Conservation (phyloP, 2,329 filamentous ascomycete species). For the Escovopsis sp. region DNA sequence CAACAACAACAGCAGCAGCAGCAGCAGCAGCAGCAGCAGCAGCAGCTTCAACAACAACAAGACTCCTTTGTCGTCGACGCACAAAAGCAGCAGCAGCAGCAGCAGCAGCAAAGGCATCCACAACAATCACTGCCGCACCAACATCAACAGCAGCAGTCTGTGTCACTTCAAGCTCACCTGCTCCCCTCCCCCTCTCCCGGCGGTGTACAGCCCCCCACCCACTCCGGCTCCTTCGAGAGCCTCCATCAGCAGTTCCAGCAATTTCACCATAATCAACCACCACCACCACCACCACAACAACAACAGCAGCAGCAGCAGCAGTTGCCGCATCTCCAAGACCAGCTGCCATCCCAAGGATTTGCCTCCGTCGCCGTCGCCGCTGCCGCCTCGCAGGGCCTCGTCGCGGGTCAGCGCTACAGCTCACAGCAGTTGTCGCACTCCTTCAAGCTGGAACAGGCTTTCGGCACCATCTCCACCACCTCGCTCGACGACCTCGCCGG, state of each 20-base stretch:
- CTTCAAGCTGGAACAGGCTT: conserved; percentile 16
- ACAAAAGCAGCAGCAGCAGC: conserved; percentile 10
- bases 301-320: conserved; percentile 15
- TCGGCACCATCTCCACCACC: conserved; percentile 15
- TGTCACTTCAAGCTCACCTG: conserved; percentile 12
- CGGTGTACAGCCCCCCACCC: conserved; percentile 13
- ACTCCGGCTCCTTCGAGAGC: conserved; percentile 16
- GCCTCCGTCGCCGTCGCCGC: conserved; percentile 26
- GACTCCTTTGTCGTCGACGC: no score
- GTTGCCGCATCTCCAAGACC: conserved; percentile 12
- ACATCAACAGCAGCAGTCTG: conserved; percentile 15
- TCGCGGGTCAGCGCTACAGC: conserved; percentile 36
- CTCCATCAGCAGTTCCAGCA: conserved; percentile 19
- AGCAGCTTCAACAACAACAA: conserved; percentile 13
- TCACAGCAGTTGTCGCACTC: conserved; percentile 17
- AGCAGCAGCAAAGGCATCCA: conserved; percentile 5
- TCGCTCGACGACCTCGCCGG: conserved; percentile 12
- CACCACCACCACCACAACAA: conserved; percentile 14
- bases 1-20: conserved; percentile 11
- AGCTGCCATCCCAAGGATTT: conserved; percentile 25
- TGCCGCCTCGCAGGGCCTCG: conserved; percentile 30
- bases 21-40: conserved; percentile 3
- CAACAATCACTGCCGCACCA: conserved; percentile 15
- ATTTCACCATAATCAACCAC: no score
- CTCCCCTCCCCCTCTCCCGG: conserved; percentile 15